Evolutionary conservation across 768 basidiomycete species (phyloP), one percentile per base, ranked within the genome.

Genomic region (Pleurotus salmoneostramineus): DNA sequence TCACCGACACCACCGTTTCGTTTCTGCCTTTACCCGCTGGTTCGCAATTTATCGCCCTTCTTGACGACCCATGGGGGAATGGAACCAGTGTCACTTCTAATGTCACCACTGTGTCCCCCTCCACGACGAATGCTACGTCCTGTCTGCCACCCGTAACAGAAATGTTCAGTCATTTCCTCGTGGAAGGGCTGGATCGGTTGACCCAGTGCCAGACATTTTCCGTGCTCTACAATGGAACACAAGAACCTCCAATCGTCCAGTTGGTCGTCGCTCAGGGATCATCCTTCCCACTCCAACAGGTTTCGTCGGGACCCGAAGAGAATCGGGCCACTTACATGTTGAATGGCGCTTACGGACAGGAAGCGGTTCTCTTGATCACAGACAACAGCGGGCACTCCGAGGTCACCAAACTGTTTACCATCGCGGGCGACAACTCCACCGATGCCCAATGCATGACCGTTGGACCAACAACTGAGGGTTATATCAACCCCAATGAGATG

Each of bases 21-120:
- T 82, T 81, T 63, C 70, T 87, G 1, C 85, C 85, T 4, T 70
- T 84, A 15, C 60, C 74, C 2, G 78, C 75, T 1, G 78, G 75
- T 31, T 77, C 80, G 6, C 65, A 66, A 11, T 85, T 87, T 58
- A 63, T 88, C 43, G 82, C 83, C 5, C 80, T 82, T 8, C 74
- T 87, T 31, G 79, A 83, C 58, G 77, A 82, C 64, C 67, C 68
- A 0, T 58, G 60, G 3, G 81, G 79, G n/a, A 63, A 69, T 5
- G 71, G 66, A 48, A 63, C 76, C 3, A 77, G 78, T 1, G 62
- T 58, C 12, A 71, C 79, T 6, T 85, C 84, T 21, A 78, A 83
- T 59, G 62, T 85, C 12, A 74, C 79, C 34, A 69, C 64, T 14
- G 74, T 86, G 12, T 64, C 73, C 3, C 68, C 75, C 15, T 81